Evolutionary conservation across 306 rosid genomes (phyloP).

Genomic region (Cicer pinnatifidum): DNA sequence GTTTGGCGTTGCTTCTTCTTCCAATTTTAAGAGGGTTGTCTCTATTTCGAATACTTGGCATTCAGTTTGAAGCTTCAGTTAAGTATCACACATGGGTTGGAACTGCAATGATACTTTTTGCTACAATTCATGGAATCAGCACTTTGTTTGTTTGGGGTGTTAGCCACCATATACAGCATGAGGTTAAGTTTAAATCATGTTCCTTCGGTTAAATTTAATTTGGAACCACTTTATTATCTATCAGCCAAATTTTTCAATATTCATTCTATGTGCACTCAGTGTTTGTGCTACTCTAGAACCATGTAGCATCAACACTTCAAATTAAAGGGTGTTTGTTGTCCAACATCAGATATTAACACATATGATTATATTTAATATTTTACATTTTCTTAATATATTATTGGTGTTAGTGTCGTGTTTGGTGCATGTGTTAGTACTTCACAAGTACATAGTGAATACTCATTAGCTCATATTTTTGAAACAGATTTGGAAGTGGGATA

Average conservation of each 20-base stretch:
- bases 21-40: constrained; percentile 80
- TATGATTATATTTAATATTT: too few species aligned
- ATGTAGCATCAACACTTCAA: too few species aligned
- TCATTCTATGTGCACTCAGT: not conserved
- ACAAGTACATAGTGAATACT: constrained; percentile 21
- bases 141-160: constrained; percentile 85
- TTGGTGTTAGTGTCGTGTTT: too few species aligned
- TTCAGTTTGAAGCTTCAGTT: constrained; percentile 90
- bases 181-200: constrained; percentile 51
- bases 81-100: constrained; percentile 85
- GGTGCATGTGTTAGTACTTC: not conserved
- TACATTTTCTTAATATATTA: too few species aligned
- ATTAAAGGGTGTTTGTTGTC: too few species aligned
- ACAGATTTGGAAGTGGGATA: constrained; percentile 85
- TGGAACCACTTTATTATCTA: constrained; percentile 14
- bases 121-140: constrained; percentile 77
- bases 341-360: too few species aligned
- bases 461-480: constrained; percentile 42
- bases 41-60: constrained; percentile 69
- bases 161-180: constrained; percentile 70
- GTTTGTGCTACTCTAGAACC: not conserved
- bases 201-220: not conserved
- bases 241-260: constrained; percentile 4
- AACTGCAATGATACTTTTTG: constrained; percentile 75
- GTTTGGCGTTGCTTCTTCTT: constrained; percentile 79